phyloP scores from a whole-genome alignment of 2,329 filamentous ascomycete genomes.

The Monosporascus ibericus region DNA sequence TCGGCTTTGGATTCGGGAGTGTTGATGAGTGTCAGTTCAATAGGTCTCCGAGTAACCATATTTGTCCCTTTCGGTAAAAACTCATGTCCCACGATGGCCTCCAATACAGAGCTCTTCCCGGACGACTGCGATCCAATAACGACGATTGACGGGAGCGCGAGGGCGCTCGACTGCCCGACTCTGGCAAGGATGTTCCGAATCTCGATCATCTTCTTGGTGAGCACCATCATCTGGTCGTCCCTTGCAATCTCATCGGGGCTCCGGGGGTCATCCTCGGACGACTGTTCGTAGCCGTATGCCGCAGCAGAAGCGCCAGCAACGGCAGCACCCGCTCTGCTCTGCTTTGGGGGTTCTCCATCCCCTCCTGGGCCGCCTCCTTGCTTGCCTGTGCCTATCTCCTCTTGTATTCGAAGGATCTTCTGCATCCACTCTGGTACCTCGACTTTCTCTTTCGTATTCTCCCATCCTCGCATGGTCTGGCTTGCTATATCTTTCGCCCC shows the following conservation, averaged over 20 bases:
- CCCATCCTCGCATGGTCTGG: conserved; percentile 76
- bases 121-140: conserved; percentile 98
- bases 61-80: conserved; percentile 97
- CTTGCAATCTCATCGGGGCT: conserved; percentile 61
- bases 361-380: conserved; percentile 41
- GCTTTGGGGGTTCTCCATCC: conserved; percentile 49
- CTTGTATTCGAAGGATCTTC: conserved; percentile 59
- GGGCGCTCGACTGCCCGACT: conserved; percentile 82
- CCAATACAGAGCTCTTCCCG: conserved; percentile 93
- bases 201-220: conserved; percentile 99
- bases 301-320: conserved; percentile 66
- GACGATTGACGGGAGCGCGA: conserved; percentile 94
- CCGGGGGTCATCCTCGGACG: conserved; percentile 57
- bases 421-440: conserved; percentile 72
- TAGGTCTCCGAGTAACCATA: conserved; percentile 94
- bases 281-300: conserved; percentile 72
- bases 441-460: conserved; percentile 72
- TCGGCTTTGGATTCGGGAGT: conserved; percentile 81
- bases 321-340: conserved; percentile 54
- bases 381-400: conserved; percentile 48
- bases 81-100: conserved; percentile 95
- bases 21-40: conserved; percentile 93
- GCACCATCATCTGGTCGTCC: conserved; percentile 98
- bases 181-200: conserved; percentile 87
- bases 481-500: conserved; percentile 69